A percentile compares a stretch with the other conserved stretches of the same genome.
Evolutionary conservation across 129 eudicot genomes (phyloP).

Genomic region (Flaveria ramosissima): DNA sequence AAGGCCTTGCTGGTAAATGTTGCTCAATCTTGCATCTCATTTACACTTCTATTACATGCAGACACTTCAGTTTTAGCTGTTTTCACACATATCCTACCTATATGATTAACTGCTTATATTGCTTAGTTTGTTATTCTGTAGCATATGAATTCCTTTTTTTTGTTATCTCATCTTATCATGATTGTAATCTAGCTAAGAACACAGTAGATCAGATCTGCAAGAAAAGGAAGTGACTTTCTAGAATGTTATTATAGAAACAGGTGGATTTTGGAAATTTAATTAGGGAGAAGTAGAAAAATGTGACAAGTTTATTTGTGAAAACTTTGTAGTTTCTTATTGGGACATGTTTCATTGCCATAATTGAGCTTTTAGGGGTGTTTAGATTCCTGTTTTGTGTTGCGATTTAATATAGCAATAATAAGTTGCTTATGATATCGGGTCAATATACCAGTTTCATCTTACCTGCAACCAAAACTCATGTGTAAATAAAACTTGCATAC

Average conservation of each 20-base stretch:
- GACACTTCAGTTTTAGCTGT: neutral
- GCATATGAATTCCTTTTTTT: slow-evolving; percentile 3
- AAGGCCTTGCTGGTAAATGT: slow-evolving; percentile 87
- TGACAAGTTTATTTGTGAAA: neutral
- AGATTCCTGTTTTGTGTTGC: neutral
- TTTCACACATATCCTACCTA: slow-evolving; percentile 2
- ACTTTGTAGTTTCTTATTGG: neutral
- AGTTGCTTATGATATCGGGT: neutral
- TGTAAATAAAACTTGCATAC: no score
- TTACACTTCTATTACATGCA: neutral
- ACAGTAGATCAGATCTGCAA: neutral
- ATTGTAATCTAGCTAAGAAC: neutral
- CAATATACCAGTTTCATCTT: neutral
- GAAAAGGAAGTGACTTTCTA: neutral
- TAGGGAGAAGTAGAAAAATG: neutral
- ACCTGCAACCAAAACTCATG: neutral
- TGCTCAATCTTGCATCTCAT: slow-evolving; percentile 10
- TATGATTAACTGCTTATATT: slow-evolving; percentile 11
- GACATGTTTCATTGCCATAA: neutral
- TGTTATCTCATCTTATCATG: slow-evolving; percentile 5
- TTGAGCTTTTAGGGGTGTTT: neutral
- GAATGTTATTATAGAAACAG: neutral
- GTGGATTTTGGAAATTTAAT: neutral
- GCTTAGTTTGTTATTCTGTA: neutral
- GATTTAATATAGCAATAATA: neutral